Conservation (phyloP, 305 asterid genomes). For the Rubia occidens region DNA sequence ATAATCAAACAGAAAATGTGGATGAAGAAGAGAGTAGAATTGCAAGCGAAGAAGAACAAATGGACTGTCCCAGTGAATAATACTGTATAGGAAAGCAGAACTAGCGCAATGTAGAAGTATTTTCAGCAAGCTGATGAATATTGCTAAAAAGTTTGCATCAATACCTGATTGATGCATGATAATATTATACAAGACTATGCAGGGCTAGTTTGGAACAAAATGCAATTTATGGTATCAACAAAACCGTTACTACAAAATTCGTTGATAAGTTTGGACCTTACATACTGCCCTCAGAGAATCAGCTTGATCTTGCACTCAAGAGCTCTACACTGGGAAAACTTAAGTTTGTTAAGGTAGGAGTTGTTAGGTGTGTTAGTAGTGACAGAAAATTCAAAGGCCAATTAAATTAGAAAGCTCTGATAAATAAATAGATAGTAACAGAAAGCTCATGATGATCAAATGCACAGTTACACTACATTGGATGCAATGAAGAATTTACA, state of each 20-base stretch:
- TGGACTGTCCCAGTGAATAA: slow-evolving; percentile 19
- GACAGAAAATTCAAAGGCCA: neutral
- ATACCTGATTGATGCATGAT: neutral
- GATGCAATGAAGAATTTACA: neutral
- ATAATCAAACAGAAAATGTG: slow-evolving; percentile 32
- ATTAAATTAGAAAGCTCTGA: neutral
- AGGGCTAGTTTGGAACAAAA: neutral
- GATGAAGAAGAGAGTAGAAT: slow-evolving; percentile 30
- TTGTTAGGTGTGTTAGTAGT: no score
- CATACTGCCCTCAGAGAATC: no score
- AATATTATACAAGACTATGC: neutral
- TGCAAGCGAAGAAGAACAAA: slow-evolving; percentile 29
- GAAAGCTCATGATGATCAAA: neutral
- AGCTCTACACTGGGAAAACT: no score
- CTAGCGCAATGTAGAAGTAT: neutral
- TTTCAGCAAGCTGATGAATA: neutral
- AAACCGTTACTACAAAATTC: no score
- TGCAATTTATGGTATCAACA: neutral
- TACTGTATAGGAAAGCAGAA: neutral
- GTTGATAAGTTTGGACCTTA: no score
- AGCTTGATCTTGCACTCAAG: no score
- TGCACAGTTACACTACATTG: neutral
- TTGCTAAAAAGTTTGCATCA: neutral
- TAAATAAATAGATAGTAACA: neutral
- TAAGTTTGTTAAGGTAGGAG: no score